A percentile compares a stretch with the other conserved stretches of the same genome.
Evolutionary conservation across 148 eudicot genomes (phyloP).

Genomic region (Rhododendron kiyosumense): DNA sequence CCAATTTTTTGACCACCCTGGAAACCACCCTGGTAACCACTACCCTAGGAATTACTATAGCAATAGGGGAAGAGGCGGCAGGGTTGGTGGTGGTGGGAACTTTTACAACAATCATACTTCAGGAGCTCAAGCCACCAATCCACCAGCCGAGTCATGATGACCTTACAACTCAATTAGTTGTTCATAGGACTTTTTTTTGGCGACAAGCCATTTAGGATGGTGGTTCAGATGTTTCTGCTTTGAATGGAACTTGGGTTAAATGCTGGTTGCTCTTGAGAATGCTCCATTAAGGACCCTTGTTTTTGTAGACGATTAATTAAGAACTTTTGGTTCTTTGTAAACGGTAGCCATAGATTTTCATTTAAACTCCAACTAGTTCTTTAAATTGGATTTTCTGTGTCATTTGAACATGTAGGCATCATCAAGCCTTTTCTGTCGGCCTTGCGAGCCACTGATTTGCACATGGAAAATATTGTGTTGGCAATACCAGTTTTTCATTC

Average conservation of each 20-base stretch:
- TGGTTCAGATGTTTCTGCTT: not conserved
- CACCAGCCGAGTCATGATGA: slow-evolving; percentile 29
- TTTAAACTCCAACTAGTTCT: not conserved
- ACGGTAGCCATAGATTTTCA: not conserved
- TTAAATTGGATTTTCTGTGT: not conserved
- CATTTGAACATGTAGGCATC: not conserved
- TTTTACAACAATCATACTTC: slow-evolving; percentile 32
- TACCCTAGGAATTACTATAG: slow-evolving; percentile 47
- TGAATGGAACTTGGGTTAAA: not conserved
- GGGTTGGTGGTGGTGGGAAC: slow-evolving; percentile 27
- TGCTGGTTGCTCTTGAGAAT: slow-evolving; percentile 9
- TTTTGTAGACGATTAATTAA: not conserved
- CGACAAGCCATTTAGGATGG: not conserved
- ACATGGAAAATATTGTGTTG: not conserved
- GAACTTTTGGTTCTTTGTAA: not conserved
- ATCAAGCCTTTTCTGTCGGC: not conserved
- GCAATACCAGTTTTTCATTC: not conserved
- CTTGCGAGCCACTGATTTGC: not conserved
- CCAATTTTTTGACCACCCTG: slow-evolving; percentile 54
- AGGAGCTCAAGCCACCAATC: slow-evolving; percentile 28
- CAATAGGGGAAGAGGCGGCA: slow-evolving; percentile 38
- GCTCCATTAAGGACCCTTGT: slow-evolving; percentile 1
- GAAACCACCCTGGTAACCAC: slow-evolving; percentile 48
- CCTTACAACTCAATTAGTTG: not conserved
- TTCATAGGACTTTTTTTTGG: slow-evolving; percentile 1